Percentiles rank a stretch among this genome's conserved stretches.
Evolutionary conservation across 208 protist species (phyloP).

Genomic region (Leishmania amazonensis): DNA sequence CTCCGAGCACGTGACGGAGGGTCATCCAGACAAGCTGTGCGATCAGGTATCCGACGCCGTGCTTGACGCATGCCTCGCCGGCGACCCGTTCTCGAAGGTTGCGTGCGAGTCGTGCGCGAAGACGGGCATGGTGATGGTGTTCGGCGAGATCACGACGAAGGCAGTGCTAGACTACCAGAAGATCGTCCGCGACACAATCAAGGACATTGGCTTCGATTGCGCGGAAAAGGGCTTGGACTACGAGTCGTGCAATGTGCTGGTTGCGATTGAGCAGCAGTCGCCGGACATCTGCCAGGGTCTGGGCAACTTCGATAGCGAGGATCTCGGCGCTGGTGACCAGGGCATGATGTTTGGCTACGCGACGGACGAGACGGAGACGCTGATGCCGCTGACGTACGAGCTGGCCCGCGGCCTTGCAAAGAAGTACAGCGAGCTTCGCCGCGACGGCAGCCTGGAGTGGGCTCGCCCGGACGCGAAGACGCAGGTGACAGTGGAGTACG

Average conservation of each 20-base stretch:
- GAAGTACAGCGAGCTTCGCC: slow-evolving; percentile 96
- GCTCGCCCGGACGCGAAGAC: slow-evolving; percentile 99
- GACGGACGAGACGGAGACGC: slow-evolving; percentile 98
- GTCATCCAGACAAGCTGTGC: slow-evolving; percentile 99
- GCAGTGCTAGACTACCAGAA: slow-evolving; percentile 97
- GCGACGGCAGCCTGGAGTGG: slow-evolving; percentile 94
- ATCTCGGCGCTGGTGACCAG: slow-evolving; percentile 99
- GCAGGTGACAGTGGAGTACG: slow-evolving; percentile 99
- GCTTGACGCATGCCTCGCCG: slow-evolving; percentile 98
- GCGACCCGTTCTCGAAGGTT: slow-evolving; percentile 98
- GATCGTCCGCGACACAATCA: slow-evolving; percentile 96
- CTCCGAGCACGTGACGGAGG: slow-evolving; percentile 99
- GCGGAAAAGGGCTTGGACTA: slow-evolving; percentile 97
- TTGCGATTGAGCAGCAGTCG: slow-evolving; percentile 98
- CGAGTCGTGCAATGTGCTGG: slow-evolving; percentile 98
- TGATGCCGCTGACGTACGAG: slow-evolving; percentile 98
- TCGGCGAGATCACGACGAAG: slow-evolving; percentile 99
- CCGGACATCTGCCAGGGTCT: slow-evolving; percentile 99
- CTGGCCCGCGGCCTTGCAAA: slow-evolving; percentile 94
- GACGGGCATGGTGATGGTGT: slow-evolving; percentile 99
- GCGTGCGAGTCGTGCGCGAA: slow-evolving; percentile 99
- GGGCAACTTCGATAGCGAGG: slow-evolving; percentile 94
- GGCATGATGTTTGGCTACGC: slow-evolving; percentile 99
- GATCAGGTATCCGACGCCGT: slow-evolving; percentile 99
- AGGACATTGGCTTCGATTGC: slow-evolving; percentile 98